Evolutionary conservation across 1,284 basidiomycete genomes (phyloP).

Genomic region (Tilletia horrida): DNA sequence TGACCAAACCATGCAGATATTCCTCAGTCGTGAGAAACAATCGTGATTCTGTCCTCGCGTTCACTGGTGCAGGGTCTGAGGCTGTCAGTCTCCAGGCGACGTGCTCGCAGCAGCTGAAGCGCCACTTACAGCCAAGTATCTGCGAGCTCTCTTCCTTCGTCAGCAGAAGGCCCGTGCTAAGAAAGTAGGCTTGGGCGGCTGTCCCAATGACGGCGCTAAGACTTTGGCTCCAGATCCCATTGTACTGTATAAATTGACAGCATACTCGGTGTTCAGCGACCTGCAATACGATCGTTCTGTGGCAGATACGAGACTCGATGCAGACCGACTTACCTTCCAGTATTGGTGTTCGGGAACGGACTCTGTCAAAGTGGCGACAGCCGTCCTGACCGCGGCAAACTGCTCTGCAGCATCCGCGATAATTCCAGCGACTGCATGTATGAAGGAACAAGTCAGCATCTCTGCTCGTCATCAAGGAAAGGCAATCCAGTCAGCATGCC

Average conservation of each 20-base stretch:
- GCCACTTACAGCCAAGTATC: slow-evolving; percentile 28
- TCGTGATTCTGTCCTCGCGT: slow-evolving; percentile 10
- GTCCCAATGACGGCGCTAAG: slow-evolving; percentile 20
- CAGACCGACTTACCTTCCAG: slow-evolving; percentile 27
- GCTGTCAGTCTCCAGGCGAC: no score
- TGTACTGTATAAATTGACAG: slow-evolving; percentile 24
- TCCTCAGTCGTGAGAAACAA: slow-evolving; percentile 43
- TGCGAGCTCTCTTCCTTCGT: slow-evolving; percentile 28
- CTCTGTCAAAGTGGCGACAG: slow-evolving; percentile 19
- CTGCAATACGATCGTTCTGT: neutral
- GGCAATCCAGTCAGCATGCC: neutral
- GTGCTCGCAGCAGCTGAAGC: no score
- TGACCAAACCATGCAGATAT: slow-evolving; percentile 46
- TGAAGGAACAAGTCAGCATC: neutral
- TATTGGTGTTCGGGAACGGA: slow-evolving; percentile 28
- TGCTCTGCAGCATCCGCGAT: neutral
- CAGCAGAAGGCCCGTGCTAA: slow-evolving; percentile 32
- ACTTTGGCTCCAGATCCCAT: slow-evolving; percentile 24
- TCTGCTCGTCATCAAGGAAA: neutral
- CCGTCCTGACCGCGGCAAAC: slow-evolving; percentile 5
- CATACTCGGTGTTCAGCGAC: neutral
- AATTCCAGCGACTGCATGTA: slow-evolving; percentile 15
- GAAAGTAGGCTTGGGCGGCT: slow-evolving; percentile 26
- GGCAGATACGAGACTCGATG: neutral
- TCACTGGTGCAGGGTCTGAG: slow-evolving; percentile 5